Percentiles rank a stretch among this genome's conserved stretches.
These are phyloP conservation scores for Aspergillus sp. DNA, from an alignment of 2,329 filamentous ascomycete genomes.

Conservation along the genomic window DNA sequence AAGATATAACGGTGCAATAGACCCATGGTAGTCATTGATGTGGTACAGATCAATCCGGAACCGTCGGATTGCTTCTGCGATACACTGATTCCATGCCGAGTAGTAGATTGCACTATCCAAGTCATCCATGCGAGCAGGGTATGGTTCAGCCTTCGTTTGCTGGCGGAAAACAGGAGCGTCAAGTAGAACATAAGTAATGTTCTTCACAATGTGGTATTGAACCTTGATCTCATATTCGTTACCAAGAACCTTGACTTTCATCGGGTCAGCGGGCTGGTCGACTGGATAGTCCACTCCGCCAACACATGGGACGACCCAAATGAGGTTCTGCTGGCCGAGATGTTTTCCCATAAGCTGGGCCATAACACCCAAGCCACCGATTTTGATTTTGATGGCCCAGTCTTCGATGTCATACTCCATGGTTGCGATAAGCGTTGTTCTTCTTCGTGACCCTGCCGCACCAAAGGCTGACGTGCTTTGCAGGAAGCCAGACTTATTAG, in stretches of 20 bases:
- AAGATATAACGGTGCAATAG: slow-evolving; percentile 65
- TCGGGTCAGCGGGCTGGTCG: slow-evolving; percentile 61
- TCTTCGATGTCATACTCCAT: slow-evolving; percentile 74
- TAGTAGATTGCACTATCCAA: slow-evolving; percentile 69
- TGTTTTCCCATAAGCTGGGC: slow-evolving; percentile 69
- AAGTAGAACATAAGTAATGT: slow-evolving; percentile 69
- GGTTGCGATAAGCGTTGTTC: slow-evolving; percentile 67
- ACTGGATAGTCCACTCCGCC: slow-evolving; percentile 65
- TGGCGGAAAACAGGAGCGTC: slow-evolving; percentile 68
- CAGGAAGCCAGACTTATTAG: slow-evolving; percentile 40
- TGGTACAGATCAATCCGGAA: slow-evolving; percentile 67
- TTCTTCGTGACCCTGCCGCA: slow-evolving; percentile 36
- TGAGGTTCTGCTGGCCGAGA: slow-evolving; percentile 64
- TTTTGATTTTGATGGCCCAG: slow-evolving; percentile 71
- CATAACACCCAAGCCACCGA: slow-evolving; percentile 70
- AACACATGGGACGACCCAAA: slow-evolving; percentile 66
- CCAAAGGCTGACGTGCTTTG: slow-evolving; percentile 40
- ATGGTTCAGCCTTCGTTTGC: slow-evolving; percentile 64
- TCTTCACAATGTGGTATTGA: slow-evolving; percentile 64
- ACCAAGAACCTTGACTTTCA: slow-evolving; percentile 63
- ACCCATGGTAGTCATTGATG: slow-evolving; percentile 67
- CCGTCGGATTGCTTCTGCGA: slow-evolving; percentile 63
- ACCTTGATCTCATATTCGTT: slow-evolving; percentile 63
- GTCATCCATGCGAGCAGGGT: slow-evolving; percentile 70
- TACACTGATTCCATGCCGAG: slow-evolving; percentile 71